Evolutionary conservation across 2,329 filamentous ascomycete genomes (phyloP), one percentile per base, ranked within the genome.

Genomic region (Clonostachys rhizophaga): DNA sequence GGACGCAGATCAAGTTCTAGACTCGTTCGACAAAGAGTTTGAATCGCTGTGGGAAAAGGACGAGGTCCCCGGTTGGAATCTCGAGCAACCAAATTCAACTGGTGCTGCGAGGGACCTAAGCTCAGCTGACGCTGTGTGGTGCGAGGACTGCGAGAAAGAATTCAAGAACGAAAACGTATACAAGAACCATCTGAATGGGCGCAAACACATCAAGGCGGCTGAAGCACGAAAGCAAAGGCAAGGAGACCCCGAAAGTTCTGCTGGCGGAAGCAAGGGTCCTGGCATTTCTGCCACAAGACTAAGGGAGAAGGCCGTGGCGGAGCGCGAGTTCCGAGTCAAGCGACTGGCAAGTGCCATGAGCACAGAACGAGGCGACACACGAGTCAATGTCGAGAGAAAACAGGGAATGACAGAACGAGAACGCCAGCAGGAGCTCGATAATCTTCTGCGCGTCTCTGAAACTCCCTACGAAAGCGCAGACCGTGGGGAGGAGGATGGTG

Each of bases 401-500:
- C 90, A 95, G 64, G 92, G 92, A 54, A 96, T 99, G 91, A 99
- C 94, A 4, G 92, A 97, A 62, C 85, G 91, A 34, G 94, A 99
- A 66, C 86, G 94, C 13, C 88, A 95, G 60, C 89, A 95, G 67
- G 95, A 99, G 64, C 79, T 96, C 12, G 91, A 96, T 47, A 91
- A 91, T 41, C 71, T 96, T 13, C 89, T 91, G 65, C 78, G 66
- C 54, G 53, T 55, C 16, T 52, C 57, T 5, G 62, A 67, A 6
- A 49, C 56, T 7, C 64, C 49, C 54, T 65, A 57, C 11, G 61
- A 64, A 18, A 50, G 55, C 47, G 81, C 79, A 0, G 84, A 85
- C 2, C 83, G 83, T 11, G 87, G 90, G 0, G 82, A 84, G 3
- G 84, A 90, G 13, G 87, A 90, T 0, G 88, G 86, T 1, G 82